Conservation (phyloP, 345 rosid genomes). For the Noccaea bulbosa region DNA sequence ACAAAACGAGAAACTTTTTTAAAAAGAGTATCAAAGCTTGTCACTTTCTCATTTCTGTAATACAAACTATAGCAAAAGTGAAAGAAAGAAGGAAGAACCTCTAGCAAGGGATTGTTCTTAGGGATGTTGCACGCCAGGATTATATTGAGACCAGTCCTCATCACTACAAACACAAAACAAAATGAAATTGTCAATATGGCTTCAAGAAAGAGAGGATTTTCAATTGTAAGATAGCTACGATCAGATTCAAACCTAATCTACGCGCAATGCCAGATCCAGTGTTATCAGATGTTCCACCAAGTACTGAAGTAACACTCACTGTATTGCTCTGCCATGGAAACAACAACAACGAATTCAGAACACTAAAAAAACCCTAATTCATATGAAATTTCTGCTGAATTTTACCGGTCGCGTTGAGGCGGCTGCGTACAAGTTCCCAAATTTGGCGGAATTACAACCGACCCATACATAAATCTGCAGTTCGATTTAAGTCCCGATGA, state of each 20-base stretch:
- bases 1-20: neutral
- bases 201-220: neutral
- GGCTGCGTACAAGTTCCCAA: conserved; percentile 83
- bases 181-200: neutral
- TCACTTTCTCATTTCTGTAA: neutral
- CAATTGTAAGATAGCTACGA: neutral
- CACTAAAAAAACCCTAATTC: conserved; percentile 23
- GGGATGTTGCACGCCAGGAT: conserved; percentile 86
- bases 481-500: conserved; percentile 3
- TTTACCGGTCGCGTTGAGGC: conserved; percentile 63
- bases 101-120: conserved; percentile 79
- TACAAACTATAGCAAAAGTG: conserved; percentile 57
- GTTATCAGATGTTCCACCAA: conserved; percentile 87
- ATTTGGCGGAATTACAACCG: conserved; percentile 70
- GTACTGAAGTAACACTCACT: conserved; percentile 72
- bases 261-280: conserved; percentile 91
- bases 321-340: conserved; percentile 53
- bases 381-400: neutral
- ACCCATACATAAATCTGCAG: conserved; percentile 81
- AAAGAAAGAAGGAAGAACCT: conserved; percentile 56
- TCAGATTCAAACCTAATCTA: conserved; percentile 61
- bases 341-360: neutral
- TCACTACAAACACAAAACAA: conserved; percentile 51
- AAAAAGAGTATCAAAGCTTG: neutral
- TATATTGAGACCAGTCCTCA: conserved; percentile 81